Conservation (phyloP, 164 flowering plant species). For the Santalum album region DNA sequence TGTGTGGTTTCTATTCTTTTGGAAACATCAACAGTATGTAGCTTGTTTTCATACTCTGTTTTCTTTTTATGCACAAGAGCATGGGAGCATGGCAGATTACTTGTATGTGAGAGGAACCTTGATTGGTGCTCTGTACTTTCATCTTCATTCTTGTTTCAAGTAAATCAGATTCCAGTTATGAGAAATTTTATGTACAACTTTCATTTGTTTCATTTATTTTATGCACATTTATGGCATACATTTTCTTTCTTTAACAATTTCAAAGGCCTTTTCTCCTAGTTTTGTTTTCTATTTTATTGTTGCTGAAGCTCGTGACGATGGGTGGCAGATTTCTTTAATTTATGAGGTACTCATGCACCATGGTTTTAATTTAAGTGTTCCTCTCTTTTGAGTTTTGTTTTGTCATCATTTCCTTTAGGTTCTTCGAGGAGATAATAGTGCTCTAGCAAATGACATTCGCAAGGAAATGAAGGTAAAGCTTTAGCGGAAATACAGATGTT, state of each 20-base stretch:
- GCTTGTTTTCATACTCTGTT: too few species aligned
- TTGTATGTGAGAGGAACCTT: too few species aligned
- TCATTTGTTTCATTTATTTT: background rate
- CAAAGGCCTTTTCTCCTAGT: background rate
- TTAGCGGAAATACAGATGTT: background rate
- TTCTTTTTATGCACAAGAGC: too few species aligned
- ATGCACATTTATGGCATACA: background rate
- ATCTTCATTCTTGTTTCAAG: background rate
- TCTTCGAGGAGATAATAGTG: slow-evolving; percentile 82
- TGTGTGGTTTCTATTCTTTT: too few species aligned
- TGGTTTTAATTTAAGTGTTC: background rate
- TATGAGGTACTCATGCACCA: background rate
- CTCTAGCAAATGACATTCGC: slow-evolving; percentile 91
- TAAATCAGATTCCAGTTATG: too few species aligned
- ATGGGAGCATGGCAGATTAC: too few species aligned
- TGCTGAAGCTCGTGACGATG: background rate
- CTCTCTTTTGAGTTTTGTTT: background rate
- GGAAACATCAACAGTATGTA: too few species aligned
- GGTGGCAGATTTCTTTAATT: background rate
- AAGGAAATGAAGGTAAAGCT: slow-evolving; percentile 93
- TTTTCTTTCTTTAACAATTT: background rate
- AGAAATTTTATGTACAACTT: background rate
- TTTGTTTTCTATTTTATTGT: background rate
- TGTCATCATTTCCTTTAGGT: slow-evolving; percentile 37
- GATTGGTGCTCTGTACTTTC: too few species aligned